phyloP scores from a whole-genome alignment of 176 grass and related monocot species.

The maize (Zea mays) region Zm-B73-REFERENCE-NAM-5.0 NC_050100.1:178224501-178225000 shows the following conservation, averaged over 20 bases:
- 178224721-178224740: not conserved
- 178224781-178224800: conserved; percentile 4
- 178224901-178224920: conserved; percentile 3
- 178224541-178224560: not conserved
- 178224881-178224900: not conserved
- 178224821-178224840: not conserved
- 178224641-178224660: not conserved
- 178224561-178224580: not conserved
- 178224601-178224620: not conserved
- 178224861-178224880: conserved; percentile 37
- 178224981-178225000: not conserved
- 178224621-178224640: not conserved
- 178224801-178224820: not conserved
- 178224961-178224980: not conserved
- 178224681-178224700: not conserved
- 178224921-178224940: not conserved
- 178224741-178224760: not conserved
- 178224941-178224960: not conserved
- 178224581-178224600: not conserved
- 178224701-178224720: not conserved
- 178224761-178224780: not conserved
- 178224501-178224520: too few species aligned
- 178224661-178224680: not conserved
- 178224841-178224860: conserved; percentile 26
- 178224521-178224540: conserved; percentile 3